These are phyloP conservation scores for Cladophialophora exuberans DNA, from an alignment of 2,329 filamentous ascomycete genomes.

Conservation along the genomic window DNA sequence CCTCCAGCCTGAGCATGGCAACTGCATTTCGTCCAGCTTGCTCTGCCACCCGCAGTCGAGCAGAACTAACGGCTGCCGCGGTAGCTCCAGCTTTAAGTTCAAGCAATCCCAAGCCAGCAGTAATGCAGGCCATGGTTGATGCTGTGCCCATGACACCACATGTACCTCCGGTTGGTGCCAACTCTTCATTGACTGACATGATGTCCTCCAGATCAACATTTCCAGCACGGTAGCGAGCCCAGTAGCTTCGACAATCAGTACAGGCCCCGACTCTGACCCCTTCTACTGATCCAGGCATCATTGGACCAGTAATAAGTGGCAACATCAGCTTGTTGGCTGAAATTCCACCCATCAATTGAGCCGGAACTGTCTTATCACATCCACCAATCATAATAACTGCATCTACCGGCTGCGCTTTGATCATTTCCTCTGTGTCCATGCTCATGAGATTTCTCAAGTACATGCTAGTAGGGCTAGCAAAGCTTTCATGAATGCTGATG, in stretches of 20 bases:
- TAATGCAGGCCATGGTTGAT: constrained; percentile 60
- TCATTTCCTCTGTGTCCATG: constrained; percentile 82
- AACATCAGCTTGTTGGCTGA: constrained; percentile 74
- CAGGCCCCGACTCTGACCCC: constrained; percentile 71
- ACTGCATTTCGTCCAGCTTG: constrained; percentile 57
- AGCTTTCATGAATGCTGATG: constrained; percentile 71
- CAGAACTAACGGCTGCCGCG: constrained; percentile 58
- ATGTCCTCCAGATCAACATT: constrained; percentile 74
- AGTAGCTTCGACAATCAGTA: constrained; percentile 74
- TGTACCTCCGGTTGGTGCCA: constrained; percentile 66
- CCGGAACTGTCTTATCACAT: constrained; percentile 75
- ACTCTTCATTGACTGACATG: constrained; percentile 69
- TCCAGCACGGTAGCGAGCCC: constrained; percentile 69
- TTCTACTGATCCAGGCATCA: constrained; percentile 69
- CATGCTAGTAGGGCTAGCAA: constrained; percentile 74
- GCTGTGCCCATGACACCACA: constrained; percentile 64
- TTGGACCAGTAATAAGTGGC: constrained; percentile 71
- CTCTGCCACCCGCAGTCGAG: constrained; percentile 57
- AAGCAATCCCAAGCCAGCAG: constrained; percentile 57
- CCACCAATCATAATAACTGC: constrained; percentile 70
- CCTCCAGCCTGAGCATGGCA: constrained; percentile 48
- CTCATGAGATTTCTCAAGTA: constrained; percentile 74
- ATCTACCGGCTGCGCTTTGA: constrained; percentile 71
- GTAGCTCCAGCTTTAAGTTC: constrained; percentile 54
- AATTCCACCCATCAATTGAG: constrained; percentile 75